These are phyloP conservation scores for Calocybe indica DNA, from an alignment of 768 basidiomycete genomes.

Conservation along the genomic window DNA sequence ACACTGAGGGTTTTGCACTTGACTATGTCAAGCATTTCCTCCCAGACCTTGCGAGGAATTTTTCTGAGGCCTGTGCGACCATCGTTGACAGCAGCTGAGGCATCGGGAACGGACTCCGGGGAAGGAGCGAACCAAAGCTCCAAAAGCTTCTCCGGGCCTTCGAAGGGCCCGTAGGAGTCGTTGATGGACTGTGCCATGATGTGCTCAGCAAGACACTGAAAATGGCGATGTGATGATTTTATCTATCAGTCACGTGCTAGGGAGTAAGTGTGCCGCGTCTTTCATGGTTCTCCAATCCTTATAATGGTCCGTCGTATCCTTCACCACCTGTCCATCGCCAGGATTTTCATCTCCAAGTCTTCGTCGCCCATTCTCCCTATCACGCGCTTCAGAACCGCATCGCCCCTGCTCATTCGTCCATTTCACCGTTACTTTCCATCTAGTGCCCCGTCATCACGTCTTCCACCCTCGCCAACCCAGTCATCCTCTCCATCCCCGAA, in stretches of 20 bases:
- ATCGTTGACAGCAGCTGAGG: slow-evolving; percentile 22
- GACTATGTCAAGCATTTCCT: slow-evolving; percentile 95
- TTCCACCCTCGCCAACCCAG: background rate
- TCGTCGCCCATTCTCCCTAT: slow-evolving; percentile 46
- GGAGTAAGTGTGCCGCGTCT: slow-evolving; percentile 18
- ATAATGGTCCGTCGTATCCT: slow-evolving; percentile 33
- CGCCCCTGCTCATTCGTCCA: slow-evolving; percentile 32
- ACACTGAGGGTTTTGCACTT: slow-evolving; percentile 94
- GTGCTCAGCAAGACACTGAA: background rate
- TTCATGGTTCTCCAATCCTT: no score
- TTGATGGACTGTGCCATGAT: slow-evolving; percentile 26
- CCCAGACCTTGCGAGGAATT: slow-evolving; percentile 78
- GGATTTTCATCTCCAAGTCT: slow-evolving; percentile 36
- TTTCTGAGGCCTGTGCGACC: slow-evolving; percentile 68
- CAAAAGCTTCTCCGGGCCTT: slow-evolving; percentile 91
- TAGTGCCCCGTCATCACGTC: no score
- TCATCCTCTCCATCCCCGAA: slow-evolving; percentile 36
- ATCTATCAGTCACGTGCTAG: slow-evolving; percentile 42
- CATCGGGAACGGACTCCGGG: slow-evolving; percentile 48
- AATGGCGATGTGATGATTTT: slow-evolving; percentile 22
- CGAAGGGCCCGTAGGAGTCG: slow-evolving; percentile 57
- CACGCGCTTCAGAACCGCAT: slow-evolving; percentile 23
- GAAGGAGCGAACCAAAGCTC: slow-evolving; percentile 97
- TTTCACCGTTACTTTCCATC: slow-evolving; percentile 17
- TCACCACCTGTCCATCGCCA: slow-evolving; percentile 39